These are phyloP conservation scores for Fragaria vesca DNA, from an alignment of 306 rosid species.

Conservation along the genomic window DNA sequence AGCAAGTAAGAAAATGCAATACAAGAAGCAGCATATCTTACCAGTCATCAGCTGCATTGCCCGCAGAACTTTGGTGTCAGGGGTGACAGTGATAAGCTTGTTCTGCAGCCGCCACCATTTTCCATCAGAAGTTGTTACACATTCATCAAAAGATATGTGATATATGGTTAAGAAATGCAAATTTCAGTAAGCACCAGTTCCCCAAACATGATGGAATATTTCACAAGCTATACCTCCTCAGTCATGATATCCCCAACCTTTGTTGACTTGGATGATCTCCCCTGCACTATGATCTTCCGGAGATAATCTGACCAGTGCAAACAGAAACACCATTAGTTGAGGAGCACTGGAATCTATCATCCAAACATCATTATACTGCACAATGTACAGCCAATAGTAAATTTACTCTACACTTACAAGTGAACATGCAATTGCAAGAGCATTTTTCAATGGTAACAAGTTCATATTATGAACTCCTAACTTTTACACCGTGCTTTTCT, in stretches of 20 bases:
- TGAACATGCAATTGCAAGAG: not conserved
- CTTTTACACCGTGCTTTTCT: not conserved
- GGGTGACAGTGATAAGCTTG: constrained; percentile 91
- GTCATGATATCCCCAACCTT: constrained; percentile 99
- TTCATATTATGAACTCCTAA: not conserved
- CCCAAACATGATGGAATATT: not conserved
- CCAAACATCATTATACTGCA: not conserved
- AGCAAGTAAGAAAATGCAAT: not conserved
- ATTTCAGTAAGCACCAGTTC: not conserved
- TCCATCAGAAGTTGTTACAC: constrained; percentile 12
- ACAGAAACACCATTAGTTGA: not conserved
- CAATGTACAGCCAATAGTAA: not conserved
- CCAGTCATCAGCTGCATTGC: constrained; percentile 99
- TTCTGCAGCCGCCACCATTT: constrained; percentile 57
- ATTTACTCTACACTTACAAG: not conserved
- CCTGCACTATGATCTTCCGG: constrained; percentile 97
- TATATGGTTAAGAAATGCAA: constrained; percentile 4
- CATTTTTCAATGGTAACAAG: not conserved
- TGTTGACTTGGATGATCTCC: constrained; percentile 96
- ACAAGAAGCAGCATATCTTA: constrained; percentile 28
- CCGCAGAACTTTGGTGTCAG: constrained; percentile 75
- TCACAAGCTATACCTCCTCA: constrained; percentile 68
- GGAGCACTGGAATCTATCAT: not conserved
- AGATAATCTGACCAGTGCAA: constrained; percentile 66
- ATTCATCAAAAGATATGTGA: not conserved